Conservation (phyloP, 2,329 filamentous ascomycete species). For the Aureobasidium sp. region DNA sequence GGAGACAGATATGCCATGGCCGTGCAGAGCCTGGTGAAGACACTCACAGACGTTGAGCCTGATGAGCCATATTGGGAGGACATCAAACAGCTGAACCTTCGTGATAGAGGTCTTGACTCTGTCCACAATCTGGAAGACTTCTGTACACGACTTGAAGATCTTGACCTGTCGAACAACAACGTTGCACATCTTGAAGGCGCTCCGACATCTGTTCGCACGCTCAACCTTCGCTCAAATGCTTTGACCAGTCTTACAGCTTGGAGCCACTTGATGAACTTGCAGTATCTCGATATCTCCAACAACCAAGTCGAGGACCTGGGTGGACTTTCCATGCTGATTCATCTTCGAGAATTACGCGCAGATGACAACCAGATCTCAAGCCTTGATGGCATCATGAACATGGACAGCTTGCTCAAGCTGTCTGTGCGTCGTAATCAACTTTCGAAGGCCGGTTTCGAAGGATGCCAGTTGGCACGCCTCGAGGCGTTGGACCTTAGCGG, state of each 20-base stretch:
- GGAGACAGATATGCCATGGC: constrained; percentile 67
- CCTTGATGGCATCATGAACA: constrained; percentile 66
- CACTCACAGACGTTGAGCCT: constrained; percentile 81
- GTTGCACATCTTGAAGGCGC: constrained; percentile 74
- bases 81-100: constrained; percentile 66
- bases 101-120: constrained; percentile 63
- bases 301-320: constrained; percentile 78
- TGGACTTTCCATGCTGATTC: constrained; percentile 67
- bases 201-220: constrained; percentile 61
- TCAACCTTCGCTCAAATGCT: constrained; percentile 67
- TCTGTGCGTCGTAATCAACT: constrained; percentile 67
- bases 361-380: constrained; percentile 75
- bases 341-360: constrained; percentile 71
- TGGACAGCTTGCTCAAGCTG: constrained; percentile 74
- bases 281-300: constrained; percentile 83
- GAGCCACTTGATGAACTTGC: constrained; percentile 76
- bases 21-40: constrained; percentile 75
- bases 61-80: constrained; percentile 94
- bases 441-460: constrained; percentile 60
- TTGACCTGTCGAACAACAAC: constrained; percentile 73
- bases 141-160: constrained; percentile 67
- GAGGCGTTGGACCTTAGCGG: constrained; percentile 67
- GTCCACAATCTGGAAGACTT: constrained; percentile 83
- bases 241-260: constrained; percentile 81
- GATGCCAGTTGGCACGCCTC: constrained; percentile 59